Base-by-base conservation (phyloP, 352 stramenopile species). In the Pythium guiyangense region DNA sequence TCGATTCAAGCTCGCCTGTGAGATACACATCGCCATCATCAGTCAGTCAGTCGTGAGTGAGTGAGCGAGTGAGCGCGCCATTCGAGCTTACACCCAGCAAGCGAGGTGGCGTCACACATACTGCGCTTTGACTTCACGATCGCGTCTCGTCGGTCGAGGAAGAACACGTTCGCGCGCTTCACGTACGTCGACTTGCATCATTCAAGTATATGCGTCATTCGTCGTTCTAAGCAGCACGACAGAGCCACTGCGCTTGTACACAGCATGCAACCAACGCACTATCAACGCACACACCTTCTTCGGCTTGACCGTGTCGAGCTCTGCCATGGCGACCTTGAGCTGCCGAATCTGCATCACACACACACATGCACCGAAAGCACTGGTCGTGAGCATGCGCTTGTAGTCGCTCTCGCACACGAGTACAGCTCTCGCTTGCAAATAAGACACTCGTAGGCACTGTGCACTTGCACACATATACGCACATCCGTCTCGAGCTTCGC, bases 161-260 rank as follows among this genome's bases (percentile, higher is more conserved):
- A 94, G 50, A 88, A 89, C 40, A 91, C 72, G 26, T 84, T 89
- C 29, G 76, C 74, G 26, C 70, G 70, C 69, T 88, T 86, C 14
- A 82, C 69, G 53, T 82, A 94, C 5, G 84, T 90, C 22, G 66
- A 40, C 84, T 94, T 45, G 20, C 2, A 18, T 1, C 34, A 60
- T n/a, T n/a, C 20, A 15, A 34, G 9, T 3, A 14, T 22, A 15
- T n/a, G n/a, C n/a, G n/a, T n/a, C n/a, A n/a, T n/a, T n/a, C n/a
- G n/a, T n/a, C n/a, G n/a, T n/a, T n/a, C n/a, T n/a, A n/a, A n/a
- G n/a, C n/a, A n/a, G n/a, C n/a, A n/a, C n/a, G n/a, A n/a, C n/a
- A n/a, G n/a, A 12, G 31, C 4, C 31, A 37, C 31, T 37, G 31
- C 31, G 31, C 31, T 47, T 4, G 42, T 26, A 46, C 8, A 25